phyloP scores from a whole-genome alignment of 345 rosid genomes.

The Aegle marmelos region DNA sequence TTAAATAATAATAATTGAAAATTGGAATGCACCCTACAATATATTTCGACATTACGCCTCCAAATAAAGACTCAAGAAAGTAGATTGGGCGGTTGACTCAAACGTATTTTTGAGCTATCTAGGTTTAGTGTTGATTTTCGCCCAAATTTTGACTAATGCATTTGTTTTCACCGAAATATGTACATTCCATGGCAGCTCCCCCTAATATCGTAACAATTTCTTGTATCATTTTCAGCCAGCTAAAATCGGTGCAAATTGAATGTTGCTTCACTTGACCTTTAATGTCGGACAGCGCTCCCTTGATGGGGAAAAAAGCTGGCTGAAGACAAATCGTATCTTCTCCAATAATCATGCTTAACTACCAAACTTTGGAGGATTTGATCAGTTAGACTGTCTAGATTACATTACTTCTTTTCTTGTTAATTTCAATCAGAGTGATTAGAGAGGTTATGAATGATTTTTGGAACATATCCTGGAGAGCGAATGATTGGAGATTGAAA shows the following conservation, averaged over 20 bases:
- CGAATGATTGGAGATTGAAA: background rate
- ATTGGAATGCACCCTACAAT: no score
- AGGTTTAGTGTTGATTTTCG: no score
- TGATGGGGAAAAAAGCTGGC: background rate
- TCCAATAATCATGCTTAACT: background rate
- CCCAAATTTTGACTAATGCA: no score
- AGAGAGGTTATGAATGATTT: background rate
- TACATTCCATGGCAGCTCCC: no score
- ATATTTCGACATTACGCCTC: no score
- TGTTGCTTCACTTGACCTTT: background rate
- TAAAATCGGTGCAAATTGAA: background rate
- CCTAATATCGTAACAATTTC: no score
- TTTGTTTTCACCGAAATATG: no score
- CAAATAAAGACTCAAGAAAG: no score
- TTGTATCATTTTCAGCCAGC: no score
- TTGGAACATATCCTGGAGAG: background rate
- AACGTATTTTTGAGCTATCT: no score
- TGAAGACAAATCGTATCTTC: background rate
- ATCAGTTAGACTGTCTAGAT: background rate
- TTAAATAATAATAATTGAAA: no score
- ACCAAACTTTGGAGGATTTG: slow-evolving; percentile 8
- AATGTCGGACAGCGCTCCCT: background rate
- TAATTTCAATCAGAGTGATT: background rate
- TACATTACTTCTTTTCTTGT: background rate
- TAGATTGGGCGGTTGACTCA: no score